Evolutionary conservation across 768 basidiomycete genomes (phyloP), one percentile per base, ranked within the genome.

Genomic region (Termitomyces sp.): DNA sequence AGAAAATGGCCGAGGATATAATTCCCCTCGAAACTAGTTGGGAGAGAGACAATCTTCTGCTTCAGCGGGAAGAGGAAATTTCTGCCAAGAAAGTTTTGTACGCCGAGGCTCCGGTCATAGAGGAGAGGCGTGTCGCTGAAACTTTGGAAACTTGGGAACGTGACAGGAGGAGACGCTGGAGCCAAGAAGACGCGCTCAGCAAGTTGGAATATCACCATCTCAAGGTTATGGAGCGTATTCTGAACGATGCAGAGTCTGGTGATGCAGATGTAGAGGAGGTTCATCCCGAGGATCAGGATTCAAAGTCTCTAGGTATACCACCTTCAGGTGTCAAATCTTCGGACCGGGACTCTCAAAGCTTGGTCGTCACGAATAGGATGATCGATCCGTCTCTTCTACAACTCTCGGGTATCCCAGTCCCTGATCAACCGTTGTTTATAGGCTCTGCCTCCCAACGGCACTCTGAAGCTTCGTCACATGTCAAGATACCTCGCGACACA

Each of bases 1-100:
- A 83, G 55, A 35, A 51, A 22, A 67, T 74, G 53, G 76, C 82
- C 21, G 60, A 46, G 24, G 56, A 53, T 2, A 56, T 77, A 8
- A 52, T 56, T 5, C 42, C 40, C 17, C 55, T 62, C 2, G 76
- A 78, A 55, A 56, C 62, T 2, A 21, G 47, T 3, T 69, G 68
- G 68, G 67, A 70, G 41, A 57, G 45, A 15, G 62, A 63, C 3
- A 58, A 38, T 5, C 38, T 67, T 12, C 30, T 65, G 35, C 47
- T 57, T 12, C 51, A 60, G 38, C 65, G 61, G 8, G 57, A 65
- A 30, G 53, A 58, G n/a, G 60, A 62, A 53, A 51, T 63, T 10
- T 49, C 54, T 35, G 51, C 41, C 1, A 54, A 49, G 53, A 53
- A 59, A 37, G 26, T 51, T 42, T 21, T 56, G 24, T 53, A 58